Percentiles rank a stretch among this genome's conserved stretches.
These are phyloP conservation scores for Ustilago sp. DNA, from an alignment of 1,284 basidiomycete genomes.

Conservation along the genomic window DNA sequence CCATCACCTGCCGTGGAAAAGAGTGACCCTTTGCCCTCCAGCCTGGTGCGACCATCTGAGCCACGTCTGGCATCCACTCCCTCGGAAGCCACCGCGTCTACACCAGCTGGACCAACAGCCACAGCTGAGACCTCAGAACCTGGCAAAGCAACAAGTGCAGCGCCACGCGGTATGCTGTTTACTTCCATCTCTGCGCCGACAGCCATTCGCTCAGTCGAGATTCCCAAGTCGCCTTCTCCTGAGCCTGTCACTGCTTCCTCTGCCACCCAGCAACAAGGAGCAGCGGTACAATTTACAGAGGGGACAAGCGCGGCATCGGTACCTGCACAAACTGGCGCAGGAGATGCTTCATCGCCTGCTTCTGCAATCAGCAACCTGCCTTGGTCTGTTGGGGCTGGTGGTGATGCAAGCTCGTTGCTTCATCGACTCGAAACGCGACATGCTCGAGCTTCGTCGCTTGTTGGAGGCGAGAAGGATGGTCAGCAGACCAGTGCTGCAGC, in stretches of 20 bases:
- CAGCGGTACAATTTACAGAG: conserved; percentile 3
- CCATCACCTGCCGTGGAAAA: conserved; percentile 30
- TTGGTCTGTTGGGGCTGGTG: conserved; percentile 4
- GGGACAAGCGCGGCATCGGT: not conserved
- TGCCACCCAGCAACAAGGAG: conserved; percentile 6
- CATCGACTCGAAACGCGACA: conserved; percentile 30
- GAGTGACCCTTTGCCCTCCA: conserved; percentile 17
- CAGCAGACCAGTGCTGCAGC: conserved; percentile 4
- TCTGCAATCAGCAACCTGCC: conserved; percentile 3
- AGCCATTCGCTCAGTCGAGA: conserved; percentile 59
- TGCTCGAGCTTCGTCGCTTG: conserved; percentile 14
- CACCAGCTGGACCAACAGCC: conserved; percentile 12
- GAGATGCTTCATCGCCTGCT: conserved; percentile 14
- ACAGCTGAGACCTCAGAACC: conserved; percentile 21
- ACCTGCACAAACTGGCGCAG: conserved; percentile 9
- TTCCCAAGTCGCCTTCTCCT: conserved; percentile 60
- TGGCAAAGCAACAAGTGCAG: conserved; percentile 18
- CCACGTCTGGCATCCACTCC: conserved; percentile 12
- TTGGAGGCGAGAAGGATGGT: conserved; percentile 10
- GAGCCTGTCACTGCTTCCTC: conserved; percentile 14
- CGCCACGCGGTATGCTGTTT: conserved; percentile 37
- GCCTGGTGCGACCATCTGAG: conserved; percentile 13
- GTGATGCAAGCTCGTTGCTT: conserved; percentile 28
- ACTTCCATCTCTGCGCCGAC: conserved; percentile 52
- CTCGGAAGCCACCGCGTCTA: conserved; percentile 2